Conservation (phyloP, 441 rosid species). For the Populus hybrid region DNA sequence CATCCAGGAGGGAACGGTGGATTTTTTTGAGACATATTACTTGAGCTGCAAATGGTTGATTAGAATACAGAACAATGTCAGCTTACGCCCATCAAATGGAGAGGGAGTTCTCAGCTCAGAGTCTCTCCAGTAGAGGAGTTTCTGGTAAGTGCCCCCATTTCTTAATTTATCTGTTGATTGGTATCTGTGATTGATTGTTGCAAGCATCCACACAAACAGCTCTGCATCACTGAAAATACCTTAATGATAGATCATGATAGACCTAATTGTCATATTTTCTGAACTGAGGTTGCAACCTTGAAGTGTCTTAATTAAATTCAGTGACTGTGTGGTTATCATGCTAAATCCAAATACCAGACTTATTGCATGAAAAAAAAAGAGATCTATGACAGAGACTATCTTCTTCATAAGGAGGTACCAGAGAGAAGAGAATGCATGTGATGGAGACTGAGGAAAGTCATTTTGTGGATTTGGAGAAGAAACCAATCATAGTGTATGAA, state of each 20-base stretch:
- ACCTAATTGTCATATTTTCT: background rate
- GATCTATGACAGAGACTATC: no score
- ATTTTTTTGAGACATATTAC: slow-evolving; percentile 9
- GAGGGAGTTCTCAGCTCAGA: slow-evolving; percentile 55
- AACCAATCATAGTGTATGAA: no score
- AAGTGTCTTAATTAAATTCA: background rate
- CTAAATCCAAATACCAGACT: background rate
- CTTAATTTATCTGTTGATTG: background rate
- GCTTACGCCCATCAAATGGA: slow-evolving; percentile 79
- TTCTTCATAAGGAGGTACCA: no score
- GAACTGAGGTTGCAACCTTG: background rate
- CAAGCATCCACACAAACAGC: background rate
- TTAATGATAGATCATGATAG: no score
- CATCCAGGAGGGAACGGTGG: slow-evolving; percentile 22
- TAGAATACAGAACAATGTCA: slow-evolving; percentile 43
- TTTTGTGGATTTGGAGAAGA: no score
- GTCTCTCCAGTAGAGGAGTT: slow-evolving; percentile 59
- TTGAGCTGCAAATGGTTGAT: slow-evolving; percentile 19
- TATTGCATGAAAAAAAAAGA: background rate
- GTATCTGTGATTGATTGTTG: background rate
- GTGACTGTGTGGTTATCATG: background rate
- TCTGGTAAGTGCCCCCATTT: slow-evolving; percentile 49
- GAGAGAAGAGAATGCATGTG: no score
- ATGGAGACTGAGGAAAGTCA: no score
- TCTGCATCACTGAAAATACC: no score